These are phyloP conservation scores for Amaranthus hypochondriacus DNA, from an alignment of 148 eudicot species.

Conservation along the genomic window DNA sequence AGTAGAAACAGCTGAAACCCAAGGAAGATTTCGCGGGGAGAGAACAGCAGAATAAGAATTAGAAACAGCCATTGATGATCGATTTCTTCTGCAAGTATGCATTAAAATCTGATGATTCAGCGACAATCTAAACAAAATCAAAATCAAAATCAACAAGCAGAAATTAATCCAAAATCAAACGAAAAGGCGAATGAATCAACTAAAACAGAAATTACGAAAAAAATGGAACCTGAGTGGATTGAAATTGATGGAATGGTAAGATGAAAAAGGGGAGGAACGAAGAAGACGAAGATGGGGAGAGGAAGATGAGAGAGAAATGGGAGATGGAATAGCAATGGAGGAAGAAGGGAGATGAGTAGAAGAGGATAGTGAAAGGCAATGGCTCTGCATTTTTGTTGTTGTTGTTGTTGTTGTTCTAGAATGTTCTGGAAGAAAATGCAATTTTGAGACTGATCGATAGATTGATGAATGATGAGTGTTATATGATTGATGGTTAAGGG, in stretches of 20 bases:
- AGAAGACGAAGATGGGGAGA: background rate
- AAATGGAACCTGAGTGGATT: slow-evolving; percentile 12
- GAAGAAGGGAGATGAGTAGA: background rate
- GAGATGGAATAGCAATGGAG: background rate
- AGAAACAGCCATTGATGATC: slow-evolving; percentile 42
- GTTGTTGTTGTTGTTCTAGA: background rate
- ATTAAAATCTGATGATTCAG: background rate
- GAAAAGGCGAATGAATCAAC: background rate
- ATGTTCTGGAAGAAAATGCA: background rate
- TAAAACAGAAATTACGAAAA: background rate
- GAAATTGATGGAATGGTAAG: background rate
- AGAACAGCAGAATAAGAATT: slow-evolving; percentile 31
- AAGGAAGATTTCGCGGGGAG: slow-evolving; percentile 46
- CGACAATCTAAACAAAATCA: slow-evolving; percentile 3
- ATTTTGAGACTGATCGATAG: background rate
- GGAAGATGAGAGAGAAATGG: background rate
- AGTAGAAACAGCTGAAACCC: slow-evolving; percentile 53
- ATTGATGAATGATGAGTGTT: no score
- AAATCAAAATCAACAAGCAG: background rate
- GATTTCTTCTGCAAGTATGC: slow-evolving; percentile 22
- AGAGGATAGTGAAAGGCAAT: slow-evolving; percentile 9
- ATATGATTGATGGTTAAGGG: no score
- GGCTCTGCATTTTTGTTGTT: slow-evolving; percentile 7
- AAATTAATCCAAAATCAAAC: background rate
- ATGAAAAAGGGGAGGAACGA: background rate